Evolutionary conservation across 108 stramenopile species (phyloP), one percentile per base, ranked within the genome.

Genomic region (Craspedostauros australis): DNA sequence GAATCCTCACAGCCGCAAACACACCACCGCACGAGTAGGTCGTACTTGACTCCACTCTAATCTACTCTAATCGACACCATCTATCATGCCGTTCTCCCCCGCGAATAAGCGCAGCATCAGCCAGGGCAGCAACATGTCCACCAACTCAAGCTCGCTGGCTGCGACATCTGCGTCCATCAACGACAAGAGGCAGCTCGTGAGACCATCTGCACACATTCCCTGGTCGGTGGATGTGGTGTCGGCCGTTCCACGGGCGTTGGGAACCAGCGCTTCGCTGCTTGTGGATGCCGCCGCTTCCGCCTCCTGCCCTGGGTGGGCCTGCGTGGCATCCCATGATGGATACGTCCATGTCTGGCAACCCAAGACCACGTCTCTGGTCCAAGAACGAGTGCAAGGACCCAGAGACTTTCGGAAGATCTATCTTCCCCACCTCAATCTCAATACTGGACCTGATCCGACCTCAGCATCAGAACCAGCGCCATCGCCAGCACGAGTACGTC

Each of bases 171-270:
- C n/a, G n/a, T n/a, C n/a, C n/a, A 37, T n/a, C n/a, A 37, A 37
- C n/a, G n/a, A 62, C 16, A 45, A 49, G 4, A 52, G 67, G 3
- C 59, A 61, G 49, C 52, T 71, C 11, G 33, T 71, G 14, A 40
- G 40, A 5, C 62, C 70, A 4, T 39, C 31, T 3, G n/a, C 36
- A 25, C 57, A 71, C 38, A 59, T 58, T 38, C 62, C 70, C 19
- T 71, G 70, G 70, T 44, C 34, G 7, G 70, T 61, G 11, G 51
- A 63, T 21, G 54, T 71, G 7, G 54, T 61, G 6, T 64, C 54
- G 12, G 42, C 32, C 7, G 62, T 54, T 39, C 70, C 70, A 43
- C 52, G 20, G 34, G 24, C 21, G 54, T 61, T 12, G 29, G 25
- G 33, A 38, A 67, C 5, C 5, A n/a, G n/a, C n/a, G n/a, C n/a